These are phyloP conservation scores for Epichloe aotearoae DNA, from an alignment of 2,329 filamentous ascomycete genomes.

Conservation along the genomic window DNA sequence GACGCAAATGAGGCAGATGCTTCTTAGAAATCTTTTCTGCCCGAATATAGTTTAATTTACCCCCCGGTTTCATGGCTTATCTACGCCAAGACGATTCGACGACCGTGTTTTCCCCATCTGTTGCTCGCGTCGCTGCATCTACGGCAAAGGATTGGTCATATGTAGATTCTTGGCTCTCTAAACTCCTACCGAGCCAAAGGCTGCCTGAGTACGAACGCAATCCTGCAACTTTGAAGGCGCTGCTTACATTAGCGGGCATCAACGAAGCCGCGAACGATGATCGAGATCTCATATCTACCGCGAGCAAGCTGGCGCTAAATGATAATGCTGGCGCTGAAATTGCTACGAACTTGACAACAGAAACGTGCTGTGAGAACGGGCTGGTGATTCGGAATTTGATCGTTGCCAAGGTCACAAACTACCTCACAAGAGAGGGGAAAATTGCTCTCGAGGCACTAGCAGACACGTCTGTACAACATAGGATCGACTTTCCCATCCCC, in stretches of 20 bases:
- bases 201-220: constrained; percentile 76
- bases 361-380: neutral
- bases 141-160: constrained; percentile 86
- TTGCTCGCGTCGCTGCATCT: constrained; percentile 62
- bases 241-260: constrained; percentile 58
- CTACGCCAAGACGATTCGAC: constrained; percentile 14
- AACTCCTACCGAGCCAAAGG: constrained; percentile 47
- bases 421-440: constrained; percentile 36
- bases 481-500: constrained; percentile 33
- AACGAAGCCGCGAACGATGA: constrained; percentile 73
- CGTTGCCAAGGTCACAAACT: neutral
- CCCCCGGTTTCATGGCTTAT: neutral
- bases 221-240: constrained; percentile 61
- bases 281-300: constrained; percentile 38
- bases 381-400: constrained; percentile 33
- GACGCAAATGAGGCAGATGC: no score
- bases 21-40: neutral
- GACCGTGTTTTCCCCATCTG: constrained; percentile 54
- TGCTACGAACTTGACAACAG: neutral
- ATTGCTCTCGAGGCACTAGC: constrained; percentile 46
- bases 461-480: constrained; percentile 34
- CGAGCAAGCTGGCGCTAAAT: constrained; percentile 45
- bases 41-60: neutral
- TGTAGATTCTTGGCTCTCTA: constrained; percentile 67
- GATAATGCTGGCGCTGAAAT: neutral